Base-by-base conservation (phyloP, 805 yeast species). In the Wickerhamiella slavikovae region DNA sequence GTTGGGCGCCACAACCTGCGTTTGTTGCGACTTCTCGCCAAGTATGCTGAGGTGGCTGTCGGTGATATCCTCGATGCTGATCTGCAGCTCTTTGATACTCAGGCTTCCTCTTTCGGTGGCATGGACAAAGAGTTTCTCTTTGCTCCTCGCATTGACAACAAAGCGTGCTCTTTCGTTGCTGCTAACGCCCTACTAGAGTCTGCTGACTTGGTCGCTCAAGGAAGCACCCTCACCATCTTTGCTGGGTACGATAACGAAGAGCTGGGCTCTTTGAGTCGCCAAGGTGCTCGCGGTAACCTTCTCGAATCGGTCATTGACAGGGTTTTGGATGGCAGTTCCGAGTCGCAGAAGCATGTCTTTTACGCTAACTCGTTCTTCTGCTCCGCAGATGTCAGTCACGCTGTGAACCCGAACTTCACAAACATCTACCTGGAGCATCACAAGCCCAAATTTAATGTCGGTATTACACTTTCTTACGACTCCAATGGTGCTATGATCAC, bases 401-500 rank as follows among this genome's bases (percentile, higher is more conserved):
- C 79, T 47, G 59, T 71, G 41, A 76, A 79, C 55, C 93, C 93
- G 32, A 76, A 77, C 54, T 51, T 51, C 37, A 30, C 38, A 22
- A 38, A 40, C 30, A 74, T 66, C 21, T 77, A 79, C 51, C 57
- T 76, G 45, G 83, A 75, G 42, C 52, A 72, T 52, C 91, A 78
- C 57, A 71, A 67, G 47, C 89, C 93, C 13, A 55, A 68, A 35
- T 82, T 85, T 38, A 79, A 79, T 56, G 65, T 58, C 23, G 93
- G 93, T 34, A 48, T 77, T 35, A 58, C 80, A 2, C 48, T 80
- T 18, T 62, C 78, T 2, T 56, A 71, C 39, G 91, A 79, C 50
- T 68, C 91, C 23, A 74, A 77, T 49, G 82, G 76, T 10, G 75
- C 73, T 45, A 70, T 77, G 74, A 80, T 83, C 16, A 76, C 92